Base-by-base conservation (phyloP, 768 basidiomycete species). In the Favolaschia claudopus region DNA sequence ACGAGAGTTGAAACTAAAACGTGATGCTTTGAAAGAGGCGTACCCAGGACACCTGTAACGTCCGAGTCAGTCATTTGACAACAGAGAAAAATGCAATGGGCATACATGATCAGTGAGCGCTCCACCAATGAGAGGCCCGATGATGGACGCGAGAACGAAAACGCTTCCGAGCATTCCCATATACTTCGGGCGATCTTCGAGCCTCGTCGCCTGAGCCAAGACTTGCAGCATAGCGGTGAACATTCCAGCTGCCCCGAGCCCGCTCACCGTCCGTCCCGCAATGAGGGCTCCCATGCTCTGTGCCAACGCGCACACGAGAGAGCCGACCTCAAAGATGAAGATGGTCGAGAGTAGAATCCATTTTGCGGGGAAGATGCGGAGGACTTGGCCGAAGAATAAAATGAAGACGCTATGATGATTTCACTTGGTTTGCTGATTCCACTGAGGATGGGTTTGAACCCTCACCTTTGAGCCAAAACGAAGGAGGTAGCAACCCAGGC, bases 221-320 rank as follows among this genome's bases (percentile, higher is more conserved):
- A 69, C 59, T 44, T 74, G 70, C 9, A 76, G 54, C 15, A 65
- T 60, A 10, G 70, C 66, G 28, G 51, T 46, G n/a, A 38, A 80
- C 7, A 80, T 45, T 5, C 61, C 55, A 10, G 53, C 54, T 5
- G 60, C 45, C 3, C 54, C 60, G 5, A 56, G 4, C 1, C 60
- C 60, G 20, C 42, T 24, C 15, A 62, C 40, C 4, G 61, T 28
- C 7, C 61, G 48, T 3, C 61, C 61, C 4, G 56, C 61, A 29
- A 62, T 62, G 17, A 62, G 45, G 3, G 37, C 2, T 0, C 32
- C 38, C 19, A 58, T 42, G 19, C 37, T 62, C n/a, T 53, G 55
- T 1, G 61, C 29, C 20, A 72, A 65, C 27, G 75, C 82, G 60
- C 78, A 81, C 31, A 80, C 60, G 14, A 53, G 22, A 17, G 55